phyloP scores from a whole-genome alignment of 177 flowering plant genomes.

The Vitis hybrid region DNA sequence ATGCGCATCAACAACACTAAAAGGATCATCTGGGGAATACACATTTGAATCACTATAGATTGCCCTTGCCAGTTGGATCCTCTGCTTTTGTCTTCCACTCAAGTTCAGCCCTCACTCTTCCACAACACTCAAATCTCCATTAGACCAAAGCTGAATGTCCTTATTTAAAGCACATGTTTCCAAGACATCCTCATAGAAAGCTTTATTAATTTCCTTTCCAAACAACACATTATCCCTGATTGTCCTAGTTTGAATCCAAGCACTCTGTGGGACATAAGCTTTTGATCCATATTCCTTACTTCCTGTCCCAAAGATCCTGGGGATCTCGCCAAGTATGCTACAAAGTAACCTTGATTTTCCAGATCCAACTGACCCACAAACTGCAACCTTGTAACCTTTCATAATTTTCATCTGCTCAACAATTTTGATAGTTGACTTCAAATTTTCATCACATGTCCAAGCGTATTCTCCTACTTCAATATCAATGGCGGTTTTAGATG shows the following conservation, averaged over 20 bases:
- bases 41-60: constrained; percentile 67
- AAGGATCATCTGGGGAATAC: constrained; percentile 63
- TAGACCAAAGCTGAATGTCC: constrained; percentile 65
- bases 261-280: constrained; percentile 79
- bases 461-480: constrained; percentile 57
- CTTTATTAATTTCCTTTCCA: constrained; percentile 60
- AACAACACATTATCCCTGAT: constrained; percentile 77
- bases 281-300: constrained; percentile 62
- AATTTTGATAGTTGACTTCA: constrained; percentile 51
- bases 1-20: no score
- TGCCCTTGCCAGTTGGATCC: no score
- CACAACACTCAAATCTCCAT: constrained; percentile 56
- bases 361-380: constrained; percentile 9
- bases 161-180: constrained; percentile 64
- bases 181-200: constrained; percentile 56
- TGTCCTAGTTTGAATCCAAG: constrained; percentile 87
- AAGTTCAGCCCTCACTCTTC: constrained; percentile 62
- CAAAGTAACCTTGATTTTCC: constrained; percentile 79
- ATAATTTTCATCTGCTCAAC: constrained; percentile 40
- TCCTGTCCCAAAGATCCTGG: constrained; percentile 47
- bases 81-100: no score
- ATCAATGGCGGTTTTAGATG: constrained; percentile 23
- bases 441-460: constrained; percentile 40
- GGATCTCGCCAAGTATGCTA: constrained; percentile 77
- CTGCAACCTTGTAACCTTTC: constrained; percentile 9